Base-by-base conservation (phyloP, 371 early-diverging fungal species). In the Mucor piriformis region DNA sequence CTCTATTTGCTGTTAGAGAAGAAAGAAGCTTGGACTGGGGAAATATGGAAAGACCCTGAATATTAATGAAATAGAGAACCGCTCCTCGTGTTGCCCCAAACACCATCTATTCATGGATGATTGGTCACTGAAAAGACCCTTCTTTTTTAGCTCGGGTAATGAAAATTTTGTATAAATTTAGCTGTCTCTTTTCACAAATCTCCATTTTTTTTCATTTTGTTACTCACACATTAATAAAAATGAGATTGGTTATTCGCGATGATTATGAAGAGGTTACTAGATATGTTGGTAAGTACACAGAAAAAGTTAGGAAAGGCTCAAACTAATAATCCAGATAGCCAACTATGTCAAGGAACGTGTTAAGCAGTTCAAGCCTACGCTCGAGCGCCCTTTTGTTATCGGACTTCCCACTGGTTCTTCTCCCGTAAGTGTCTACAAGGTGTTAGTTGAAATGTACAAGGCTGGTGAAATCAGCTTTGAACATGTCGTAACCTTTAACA, bases 401-500 rank as follows among this genome's bases (percentile, higher is more conserved):
- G 94, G 93, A 21, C 84, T 92, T 7, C 93, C 92, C 47, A 92
- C 92, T 5, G 93, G 92, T 37, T 88, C 89, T 13, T 90, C 91
- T 3, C 91, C 91, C 5, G 73, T 91, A 18, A 84, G 82, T 50
- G 84, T 88, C 1, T 94, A 94, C 77, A 76, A 78, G 66, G 51
- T 64, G 37, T 54, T 81, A 37, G 82, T 83, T 6, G 73, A 76
- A 35, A 74, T 82, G 61, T 80, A 74, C 67, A 76, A 74, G 58
- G 69, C 73, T 46, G 78, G 80, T 29, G 83, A 83, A 34, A 64
- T 87, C 24, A 81, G 82, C 52, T 87, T 87, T 46, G 64, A 82
- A 47, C 67, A 87, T 50, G 83, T 87, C 15, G 74, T 86, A 6
- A 86, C 85, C 16, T 87, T 87, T 63, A 82, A 83, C 59, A 84